Conservation (phyloP, 176 grass and related monocot genomes). For the Musa acuminata region DNA sequence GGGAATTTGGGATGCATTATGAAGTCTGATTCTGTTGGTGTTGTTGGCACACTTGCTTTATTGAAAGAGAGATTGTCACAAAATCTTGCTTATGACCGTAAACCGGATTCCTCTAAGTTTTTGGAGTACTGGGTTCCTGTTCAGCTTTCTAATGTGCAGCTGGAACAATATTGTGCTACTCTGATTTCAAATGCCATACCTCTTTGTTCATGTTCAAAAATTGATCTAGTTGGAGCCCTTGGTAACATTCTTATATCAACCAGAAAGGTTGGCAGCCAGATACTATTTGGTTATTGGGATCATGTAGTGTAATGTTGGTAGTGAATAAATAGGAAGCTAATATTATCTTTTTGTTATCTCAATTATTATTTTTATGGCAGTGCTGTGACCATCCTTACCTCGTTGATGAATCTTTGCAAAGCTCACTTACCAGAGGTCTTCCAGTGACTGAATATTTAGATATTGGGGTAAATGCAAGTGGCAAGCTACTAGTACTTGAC, state of each 20-base stretch:
- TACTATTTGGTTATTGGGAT: slow-evolving; percentile 16
- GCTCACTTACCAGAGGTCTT: slow-evolving; percentile 44
- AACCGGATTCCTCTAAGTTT: slow-evolving; percentile 63
- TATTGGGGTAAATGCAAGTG: slow-evolving; percentile 75
- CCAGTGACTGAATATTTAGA: slow-evolving; percentile 56
- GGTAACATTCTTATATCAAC: slow-evolving; percentile 61
- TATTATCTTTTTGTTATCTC: neutral
- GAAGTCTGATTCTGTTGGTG: slow-evolving; percentile 34
- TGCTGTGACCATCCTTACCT: slow-evolving; percentile 96
- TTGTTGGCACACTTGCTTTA: slow-evolving; percentile 30
- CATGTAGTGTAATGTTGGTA: neutral
- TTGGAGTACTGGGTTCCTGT: slow-evolving; percentile 82
- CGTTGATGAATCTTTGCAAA: slow-evolving; percentile 63
- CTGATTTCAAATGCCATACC: slow-evolving; percentile 60
- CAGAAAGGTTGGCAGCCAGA: slow-evolving; percentile 50
- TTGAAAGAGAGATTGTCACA: slow-evolving; percentile 51
- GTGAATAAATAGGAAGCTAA: slow-evolving; percentile 8
- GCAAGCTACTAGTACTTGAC: slow-evolving; percentile 78
- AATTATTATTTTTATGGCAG: slow-evolving; percentile 31
- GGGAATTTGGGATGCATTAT: slow-evolving; percentile 13
- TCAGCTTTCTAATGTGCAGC: slow-evolving; percentile 59
- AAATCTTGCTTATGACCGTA: slow-evolving; percentile 51
- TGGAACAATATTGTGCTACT: slow-evolving; percentile 74
- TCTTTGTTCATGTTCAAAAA: slow-evolving; percentile 70
- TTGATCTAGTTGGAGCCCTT: slow-evolving; percentile 73